Conservation (phyloP, 1,284 basidiomycete species). For the Ganoderma sinense region DNA sequence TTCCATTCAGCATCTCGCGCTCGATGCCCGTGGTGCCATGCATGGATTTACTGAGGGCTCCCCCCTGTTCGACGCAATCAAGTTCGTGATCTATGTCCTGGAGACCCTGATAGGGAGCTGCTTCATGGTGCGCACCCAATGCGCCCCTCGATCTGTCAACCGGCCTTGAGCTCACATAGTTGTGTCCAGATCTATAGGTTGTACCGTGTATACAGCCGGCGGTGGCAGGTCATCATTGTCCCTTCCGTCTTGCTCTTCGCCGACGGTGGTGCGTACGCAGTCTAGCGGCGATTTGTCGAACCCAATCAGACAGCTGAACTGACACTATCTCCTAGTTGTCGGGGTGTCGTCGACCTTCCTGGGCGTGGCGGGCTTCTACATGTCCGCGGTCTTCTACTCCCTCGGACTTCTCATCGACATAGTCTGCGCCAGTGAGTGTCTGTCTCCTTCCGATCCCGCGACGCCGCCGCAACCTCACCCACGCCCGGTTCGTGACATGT, state of each 20-base stretch:
- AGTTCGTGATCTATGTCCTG: constrained; percentile 1
- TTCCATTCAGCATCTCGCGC: neutral
- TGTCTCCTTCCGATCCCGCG: neutral
- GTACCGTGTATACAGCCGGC: constrained; percentile 2
- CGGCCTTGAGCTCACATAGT: neutral
- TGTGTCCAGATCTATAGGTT: neutral
- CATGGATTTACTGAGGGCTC: neutral
- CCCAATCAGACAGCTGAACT: neutral
- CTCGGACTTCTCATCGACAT: constrained; percentile 14
- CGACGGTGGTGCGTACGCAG: neutral
- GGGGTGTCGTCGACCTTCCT: constrained; percentile 16
- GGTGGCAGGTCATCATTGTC: neutral
- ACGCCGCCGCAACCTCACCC: neutral
- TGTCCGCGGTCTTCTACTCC: constrained; percentile 18
- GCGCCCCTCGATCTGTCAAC: neutral
- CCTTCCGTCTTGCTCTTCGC: neutral
- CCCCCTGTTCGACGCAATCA: neutral
- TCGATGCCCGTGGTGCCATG: neutral
- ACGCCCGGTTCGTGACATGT: neutral
- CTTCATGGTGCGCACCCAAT: neutral
- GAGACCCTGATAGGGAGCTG: constrained; percentile 1
- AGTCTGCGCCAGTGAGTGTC: constrained; percentile 12
- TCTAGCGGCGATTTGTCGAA: neutral
- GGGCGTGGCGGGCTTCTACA: constrained; percentile 14
- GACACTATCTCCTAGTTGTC: neutral